Base-by-base conservation (phyloP, 2,329 filamentous ascomycete genomes). In the Hymenoscyphus fraxineus region DNA sequence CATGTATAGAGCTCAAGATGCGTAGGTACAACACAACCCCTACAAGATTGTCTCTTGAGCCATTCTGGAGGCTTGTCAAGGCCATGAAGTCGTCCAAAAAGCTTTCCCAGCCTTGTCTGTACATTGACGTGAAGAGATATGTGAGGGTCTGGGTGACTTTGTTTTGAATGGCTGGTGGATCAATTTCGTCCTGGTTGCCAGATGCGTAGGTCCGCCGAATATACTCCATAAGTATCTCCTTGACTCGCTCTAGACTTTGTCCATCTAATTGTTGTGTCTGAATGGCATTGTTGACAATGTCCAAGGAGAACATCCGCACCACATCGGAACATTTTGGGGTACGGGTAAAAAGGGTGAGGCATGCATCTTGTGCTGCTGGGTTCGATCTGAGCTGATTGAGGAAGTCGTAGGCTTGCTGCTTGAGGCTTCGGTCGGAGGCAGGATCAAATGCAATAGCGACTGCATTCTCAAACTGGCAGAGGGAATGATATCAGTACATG, bases 141-240 rank as follows among this genome's bases (percentile, higher is more conserved):
- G 95, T 99, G 72, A 99, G 81, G 13, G 93, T 97, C 79, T 99
- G 95, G 57, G 94, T 93, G 70, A 99, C 86, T 79, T 99, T 99
- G 80, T 98, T 99, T 79, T 98, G 94, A 55, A 99, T 88, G 69
- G 86, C 85, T 31, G 86, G 77, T 9, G 88, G 86, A 76, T 99
- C 95, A 68, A 88, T 79, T 61, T 81, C 78, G 65, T 82, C 81
- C 63, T 84, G 82, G 39, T 68, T 73, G 10, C 80, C 77, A 40
- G 80, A 80, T 47, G 87, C 85, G 76, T 97, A 98, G 59, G 85
- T 87, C 72, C 89, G 85, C 69, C 86, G 86, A 66, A 95, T 84
- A 77, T 98, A 97, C 71, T 86, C 85, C 79, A 97, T 82, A 69
- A 99, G 81, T 56, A 87, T 90, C 71, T 95, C 88, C 77, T 91